phyloP scores from a whole-genome alignment of 1,284 basidiomycete species.

The Ceratobasidium sp. region DNA sequence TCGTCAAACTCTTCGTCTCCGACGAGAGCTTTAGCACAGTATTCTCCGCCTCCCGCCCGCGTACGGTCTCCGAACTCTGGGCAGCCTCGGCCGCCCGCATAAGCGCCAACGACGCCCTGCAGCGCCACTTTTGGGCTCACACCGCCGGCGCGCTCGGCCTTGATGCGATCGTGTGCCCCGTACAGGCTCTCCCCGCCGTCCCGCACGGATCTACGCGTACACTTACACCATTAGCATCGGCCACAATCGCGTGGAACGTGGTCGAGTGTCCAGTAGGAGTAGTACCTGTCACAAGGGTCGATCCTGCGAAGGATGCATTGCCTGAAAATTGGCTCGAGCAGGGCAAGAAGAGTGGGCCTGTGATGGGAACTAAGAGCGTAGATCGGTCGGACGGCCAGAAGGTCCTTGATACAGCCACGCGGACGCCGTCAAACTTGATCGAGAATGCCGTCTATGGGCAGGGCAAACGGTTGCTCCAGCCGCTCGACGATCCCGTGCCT shows the following conservation, averaged over 20 bases:
- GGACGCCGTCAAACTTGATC: conserved; percentile 60
- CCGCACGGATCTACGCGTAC: conserved; percentile 71
- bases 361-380: conserved; percentile 48
- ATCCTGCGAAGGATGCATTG: conserved; percentile 68
- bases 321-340: conserved; percentile 63
- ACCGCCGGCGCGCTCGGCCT: conserved; percentile 54
- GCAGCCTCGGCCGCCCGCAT: conserved; percentile 60
- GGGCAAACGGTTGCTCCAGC: conserved; percentile 51
- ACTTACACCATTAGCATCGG: conserved; percentile 63
- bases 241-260: conserved; percentile 74
- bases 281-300: conserved; percentile 83
- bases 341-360: conserved; percentile 55
- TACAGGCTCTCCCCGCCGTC: conserved; percentile 75
- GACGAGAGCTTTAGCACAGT: conserved; percentile 67
- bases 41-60: conserved; percentile 61
- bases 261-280: conserved; percentile 80
- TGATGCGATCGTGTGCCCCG: conserved; percentile 81
- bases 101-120: conserved; percentile 10
- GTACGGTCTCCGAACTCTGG: conserved; percentile 68
- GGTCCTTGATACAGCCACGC: conserved; percentile 38
- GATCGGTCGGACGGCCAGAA: conserved; percentile 5
- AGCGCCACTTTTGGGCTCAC: conserved; percentile 17
- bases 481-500: conserved; percentile 49
- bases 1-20: conserved; percentile 61
- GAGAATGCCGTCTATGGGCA: conserved; percentile 66